A percentile compares a stretch with the other conserved stretches of the same genome.
These are phyloP conservation scores for Exophiala xenobiotica DNA, from an alignment of 2,329 filamentous ascomycete species.

Conservation along the genomic window DNA sequence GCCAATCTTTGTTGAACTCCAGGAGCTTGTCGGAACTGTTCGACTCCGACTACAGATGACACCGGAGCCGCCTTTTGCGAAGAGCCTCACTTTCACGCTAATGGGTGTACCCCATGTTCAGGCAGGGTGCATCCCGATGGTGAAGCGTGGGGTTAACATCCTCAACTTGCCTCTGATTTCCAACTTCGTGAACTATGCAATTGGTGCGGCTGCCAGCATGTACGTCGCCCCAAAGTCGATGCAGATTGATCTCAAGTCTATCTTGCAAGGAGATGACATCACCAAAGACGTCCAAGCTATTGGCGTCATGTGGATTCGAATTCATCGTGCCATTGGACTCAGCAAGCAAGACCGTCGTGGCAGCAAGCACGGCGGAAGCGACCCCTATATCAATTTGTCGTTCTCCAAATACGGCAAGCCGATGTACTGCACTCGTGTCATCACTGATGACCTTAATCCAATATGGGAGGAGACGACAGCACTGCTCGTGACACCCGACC, in stretches of 20 bases:
- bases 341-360: conserved; percentile 89
- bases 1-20: conserved; percentile 86
- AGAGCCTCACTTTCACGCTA: conserved; percentile 86
- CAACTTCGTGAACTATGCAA: conserved; percentile 95
- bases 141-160: conserved; percentile 87
- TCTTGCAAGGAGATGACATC: conserved; percentile 87
- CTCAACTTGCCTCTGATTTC: conserved; percentile 89
- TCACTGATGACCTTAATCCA: conserved; percentile 90
- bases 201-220: conserved; percentile 79
- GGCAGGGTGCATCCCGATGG: conserved; percentile 86
- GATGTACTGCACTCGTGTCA: conserved; percentile 95
- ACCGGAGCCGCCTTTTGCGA: conserved; percentile 87
- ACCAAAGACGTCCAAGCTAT: conserved; percentile 81
- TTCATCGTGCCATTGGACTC: conserved; percentile 80
- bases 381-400: conserved; percentile 90
- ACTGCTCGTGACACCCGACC: conserved; percentile 79
- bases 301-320: conserved; percentile 88
- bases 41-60: conserved; percentile 80
- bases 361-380: conserved; percentile 80
- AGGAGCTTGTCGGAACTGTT: conserved; percentile 84
- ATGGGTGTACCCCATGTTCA: conserved; percentile 91
- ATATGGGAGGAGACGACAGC: conserved; percentile 87
- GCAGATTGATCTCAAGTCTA: conserved; percentile 85
- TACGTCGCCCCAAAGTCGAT: conserved; percentile 94
- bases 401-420: conserved; percentile 98